These are phyloP conservation scores for Colletotrichum sidae DNA, from an alignment of 2,329 filamentous ascomycete species.

Conservation along the genomic window DNA sequence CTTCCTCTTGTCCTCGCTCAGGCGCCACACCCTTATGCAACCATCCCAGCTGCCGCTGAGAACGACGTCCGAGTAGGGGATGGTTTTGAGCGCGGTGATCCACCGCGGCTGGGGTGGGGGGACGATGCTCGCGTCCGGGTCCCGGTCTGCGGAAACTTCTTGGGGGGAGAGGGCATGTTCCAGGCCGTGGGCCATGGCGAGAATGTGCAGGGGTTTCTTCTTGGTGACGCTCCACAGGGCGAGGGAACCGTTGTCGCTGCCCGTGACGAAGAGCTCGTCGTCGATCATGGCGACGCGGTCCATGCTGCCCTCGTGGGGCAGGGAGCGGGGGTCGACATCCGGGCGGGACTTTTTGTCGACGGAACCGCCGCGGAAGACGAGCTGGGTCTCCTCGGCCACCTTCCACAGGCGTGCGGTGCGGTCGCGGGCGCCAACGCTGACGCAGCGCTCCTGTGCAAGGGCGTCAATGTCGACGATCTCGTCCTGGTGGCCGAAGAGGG, in stretches of 20 bases:
- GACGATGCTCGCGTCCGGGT: constrained; percentile 70
- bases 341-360: constrained; percentile 61
- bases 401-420: constrained; percentile 95
- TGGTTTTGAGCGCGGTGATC: constrained; percentile 87
- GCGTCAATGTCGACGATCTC: constrained; percentile 86
- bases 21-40: constrained; percentile 83
- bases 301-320: constrained; percentile 84
- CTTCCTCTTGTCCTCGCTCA: constrained; percentile 84
- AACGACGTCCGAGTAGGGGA: constrained; percentile 92
- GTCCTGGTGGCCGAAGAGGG: constrained; percentile 95
- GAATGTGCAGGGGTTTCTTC: constrained; percentile 90
- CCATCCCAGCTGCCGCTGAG: constrained; percentile 97
- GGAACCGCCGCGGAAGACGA: constrained; percentile 87
- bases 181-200: constrained; percentile 85
- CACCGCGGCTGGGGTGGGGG: constrained; percentile 79
- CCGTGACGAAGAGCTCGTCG: constrained; percentile 90
- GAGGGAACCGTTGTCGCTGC: constrained; percentile 89
- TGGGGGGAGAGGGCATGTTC: constrained; percentile 77
- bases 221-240: constrained; percentile 90
- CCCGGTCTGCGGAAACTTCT: constrained; percentile 77
- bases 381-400: constrained; percentile 92
- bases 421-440: constrained; percentile 91
- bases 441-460: constrained; percentile 86
- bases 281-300: constrained; percentile 93
- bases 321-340: constrained; percentile 60